Evolutionary conservation across 2,329 filamentous ascomycete species (phyloP).

Genomic region (Monilinia fructicola): DNA sequence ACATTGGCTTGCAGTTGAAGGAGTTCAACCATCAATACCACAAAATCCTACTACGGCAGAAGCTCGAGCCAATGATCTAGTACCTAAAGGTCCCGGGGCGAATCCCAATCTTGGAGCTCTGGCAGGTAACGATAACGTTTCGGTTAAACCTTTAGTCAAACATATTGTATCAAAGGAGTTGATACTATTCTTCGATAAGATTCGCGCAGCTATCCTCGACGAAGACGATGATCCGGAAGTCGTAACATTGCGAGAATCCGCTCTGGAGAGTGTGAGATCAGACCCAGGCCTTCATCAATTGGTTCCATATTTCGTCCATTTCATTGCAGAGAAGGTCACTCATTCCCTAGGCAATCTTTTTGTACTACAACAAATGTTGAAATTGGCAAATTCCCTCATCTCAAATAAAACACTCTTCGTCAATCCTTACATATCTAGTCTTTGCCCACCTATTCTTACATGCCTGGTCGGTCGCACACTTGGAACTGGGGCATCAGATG

Average conservation of each 20-base stretch:
- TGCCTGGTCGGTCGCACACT: conserved; percentile 81
- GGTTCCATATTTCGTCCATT: conserved; percentile 94
- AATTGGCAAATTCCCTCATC: conserved; percentile 79
- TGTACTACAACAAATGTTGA: conserved; percentile 87
- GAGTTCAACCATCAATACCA: conserved; percentile 92
- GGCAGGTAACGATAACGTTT: conserved; percentile 77
- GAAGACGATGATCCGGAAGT: conserved; percentile 79
- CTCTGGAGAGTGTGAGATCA: conserved; percentile 78
- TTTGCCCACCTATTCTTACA: conserved; percentile 86
- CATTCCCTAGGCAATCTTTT: conserved; percentile 90
- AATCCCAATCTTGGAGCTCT: conserved; percentile 82
- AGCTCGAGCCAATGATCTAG: conserved; percentile 76
- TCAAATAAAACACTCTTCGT: conserved; percentile 78
- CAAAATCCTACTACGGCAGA: conserved; percentile 92
- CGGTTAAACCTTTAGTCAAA: conserved; percentile 88
- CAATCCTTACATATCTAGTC: conserved; percentile 59
- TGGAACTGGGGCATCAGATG: conserved; percentile 51
- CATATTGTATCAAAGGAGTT: conserved; percentile 95
- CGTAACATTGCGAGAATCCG: conserved; percentile 72
- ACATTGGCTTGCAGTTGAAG: conserved; percentile 97
- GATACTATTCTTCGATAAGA: conserved; percentile 94
- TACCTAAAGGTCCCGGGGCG: conserved; percentile 85
- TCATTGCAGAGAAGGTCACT: conserved; percentile 92
- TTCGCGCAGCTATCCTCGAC: conserved; percentile 84
- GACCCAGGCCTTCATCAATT: conserved; percentile 95